Base-by-base conservation (phyloP, 768 basidiomycete species). In the Kwoniella sp. region DNA sequence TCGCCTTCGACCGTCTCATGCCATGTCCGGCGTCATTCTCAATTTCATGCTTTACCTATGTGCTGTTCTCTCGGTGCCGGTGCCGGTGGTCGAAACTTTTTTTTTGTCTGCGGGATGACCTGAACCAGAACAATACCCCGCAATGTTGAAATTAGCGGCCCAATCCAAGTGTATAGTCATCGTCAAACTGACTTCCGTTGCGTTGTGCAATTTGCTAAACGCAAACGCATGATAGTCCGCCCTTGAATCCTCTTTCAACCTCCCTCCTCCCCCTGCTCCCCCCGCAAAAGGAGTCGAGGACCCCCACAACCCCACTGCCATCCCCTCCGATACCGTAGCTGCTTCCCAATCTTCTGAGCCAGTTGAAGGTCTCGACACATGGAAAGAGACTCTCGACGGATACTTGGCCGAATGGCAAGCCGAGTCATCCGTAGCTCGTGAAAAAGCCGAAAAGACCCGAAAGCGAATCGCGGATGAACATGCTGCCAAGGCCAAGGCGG, bases 281-380 rank as follows among this genome's bases (percentile, higher is more conserved):
- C 50, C 64, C 21, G 53, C 90, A 19, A 55, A 70, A 33, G 56
- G 63, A 1, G 56, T 66, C 7, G 65, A 67, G 5, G 60, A 64
- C 36, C 49, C 62, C 1, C 49, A 57, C 21, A 36, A 40, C 25
- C 44, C 52, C 27, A 57, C 55, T 15, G 55, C 56, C 27, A 58
- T 64, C 55, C 62, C 57, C 25, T 44, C 55, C 6, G 68, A 66
- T 2, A 64, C 73, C 21, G 58, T 68, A 12, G 27, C 55, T 12
- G 60, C 68, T 9, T 21, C 68, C 22, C 53, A 55, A 15, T 30
- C 50, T 21, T 22, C 60, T 22, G 65, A 69, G 46, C 59, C 69
- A 1, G 53, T 75, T 1, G 68, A 66, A 6, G 73, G 73, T 8
- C 63, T 74, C 50, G 76, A 66, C 49, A 64, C 65, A 19, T 77